Conservation (phyloP, 371 early-diverging fungal genomes). For the Mucor lusitanicus region DNA sequence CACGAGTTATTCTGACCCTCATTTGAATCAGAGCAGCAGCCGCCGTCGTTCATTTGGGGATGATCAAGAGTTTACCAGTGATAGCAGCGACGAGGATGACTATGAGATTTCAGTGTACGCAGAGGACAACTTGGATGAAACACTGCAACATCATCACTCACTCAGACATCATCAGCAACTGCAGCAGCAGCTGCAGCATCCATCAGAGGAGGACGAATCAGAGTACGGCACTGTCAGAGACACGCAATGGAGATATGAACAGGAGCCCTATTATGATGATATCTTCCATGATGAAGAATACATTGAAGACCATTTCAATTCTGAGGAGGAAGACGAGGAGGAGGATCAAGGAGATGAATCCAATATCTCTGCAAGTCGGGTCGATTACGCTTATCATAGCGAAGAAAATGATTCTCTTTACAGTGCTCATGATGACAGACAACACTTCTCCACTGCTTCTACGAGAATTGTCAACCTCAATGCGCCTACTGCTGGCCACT, state of each 20-base stretch:
- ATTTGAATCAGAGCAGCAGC: background rate
- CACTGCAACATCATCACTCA: background rate
- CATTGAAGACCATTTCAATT: slow-evolving; percentile 19
- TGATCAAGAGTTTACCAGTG: background rate
- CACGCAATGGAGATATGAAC: slow-evolving; percentile 17
- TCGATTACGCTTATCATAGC: background rate
- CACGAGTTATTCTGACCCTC: background rate
- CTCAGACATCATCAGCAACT: background rate
- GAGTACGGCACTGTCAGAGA: background rate
- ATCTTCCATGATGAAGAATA: slow-evolving; percentile 28
- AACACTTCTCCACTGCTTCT: background rate
- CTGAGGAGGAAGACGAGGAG: slow-evolving; percentile 3
- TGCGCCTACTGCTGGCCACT: background rate
- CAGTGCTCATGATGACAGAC: background rate
- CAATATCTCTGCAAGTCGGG: background rate
- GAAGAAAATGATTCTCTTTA: background rate
- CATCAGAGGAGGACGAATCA: background rate
- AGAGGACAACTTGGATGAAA: slow-evolving; percentile 10
- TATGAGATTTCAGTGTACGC: slow-evolving; percentile 22
- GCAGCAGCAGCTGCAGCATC: background rate
- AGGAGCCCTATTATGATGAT: slow-evolving; percentile 36
- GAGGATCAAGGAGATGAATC: background rate
- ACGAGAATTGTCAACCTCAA: background rate
- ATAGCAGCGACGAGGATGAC: slow-evolving; percentile 13
- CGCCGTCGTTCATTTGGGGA: background rate